Base-by-base conservation (phyloP, 345 rosid genomes). In the Eucalyptus regnans region DNA sequence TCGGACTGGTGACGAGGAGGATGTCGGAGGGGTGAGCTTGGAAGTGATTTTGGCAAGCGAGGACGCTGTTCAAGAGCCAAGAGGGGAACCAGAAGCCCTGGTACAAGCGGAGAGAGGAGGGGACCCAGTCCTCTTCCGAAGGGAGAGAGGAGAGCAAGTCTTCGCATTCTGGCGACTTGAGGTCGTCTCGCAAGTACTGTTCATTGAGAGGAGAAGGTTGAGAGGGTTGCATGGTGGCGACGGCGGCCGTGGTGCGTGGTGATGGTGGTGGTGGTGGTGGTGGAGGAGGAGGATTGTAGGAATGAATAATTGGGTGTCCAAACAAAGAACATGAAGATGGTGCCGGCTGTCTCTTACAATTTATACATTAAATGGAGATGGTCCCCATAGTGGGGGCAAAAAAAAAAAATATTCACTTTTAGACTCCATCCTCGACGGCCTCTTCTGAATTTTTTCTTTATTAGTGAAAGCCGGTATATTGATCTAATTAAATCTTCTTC, bases 81-180 rank as follows among this genome's bases (percentile, higher is more conserved):
- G 89, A 8, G 48, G 12, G 10, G 12, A 79, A 56, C 89, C 89
- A 88, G 79, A 80, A 88, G 44, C 89, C 87, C 33, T 80, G 68
- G 41, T 88, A 88, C 16, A 80, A 86, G 56, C 22, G 51, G 14
- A 50, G 4, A 17, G 23, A 52, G 56, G 64, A 1, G 22, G 66
- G 10, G 14, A 76, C 3, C 79, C 48, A 56, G 9, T 46, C 87
- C 15, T 20, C 31, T 48, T n/a, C 89, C n/a, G 13, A 51, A 48
- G 89, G 87, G 4, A 88, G 56, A 58, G 89, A 50, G 15, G 27
- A 58, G 12, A 88, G 71, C 37, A 88, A 66, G 12, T 52, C 27
- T 48, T 44, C 17, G 43, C 89, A 88, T 76, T 81, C 89, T 50
- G 9, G 86, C 71, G 56, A 48, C 46, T 9, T 43, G 52, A 12